phyloP scores from a whole-genome alignment of 1,139 yeast species.

The Yamadazyma dushanensis region DNA sequence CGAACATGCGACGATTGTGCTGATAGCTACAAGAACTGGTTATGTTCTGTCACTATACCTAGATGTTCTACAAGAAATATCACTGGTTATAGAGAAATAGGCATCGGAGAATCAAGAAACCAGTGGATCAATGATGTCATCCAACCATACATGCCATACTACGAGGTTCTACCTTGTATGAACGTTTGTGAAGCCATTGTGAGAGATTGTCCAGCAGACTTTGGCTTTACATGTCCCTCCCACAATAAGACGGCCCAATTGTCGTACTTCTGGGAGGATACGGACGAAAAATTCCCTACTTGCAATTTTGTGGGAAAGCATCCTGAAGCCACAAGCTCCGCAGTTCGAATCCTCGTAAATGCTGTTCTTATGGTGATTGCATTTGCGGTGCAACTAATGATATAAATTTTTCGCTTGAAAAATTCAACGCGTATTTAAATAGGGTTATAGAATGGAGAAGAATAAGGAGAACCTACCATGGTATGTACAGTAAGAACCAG shows the following conservation, averaged over 20 bases:
- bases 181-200: constrained; percentile 78
- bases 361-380: constrained; percentile 7
- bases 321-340: constrained; percentile 6
- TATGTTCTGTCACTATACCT: constrained; percentile 89
- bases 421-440: not conserved
- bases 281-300: constrained; percentile 28
- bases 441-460: constrained; percentile 8
- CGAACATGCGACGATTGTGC: constrained; percentile 73
- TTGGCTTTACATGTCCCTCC: constrained; percentile 74
- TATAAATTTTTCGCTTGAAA: not conserved
- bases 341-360: constrained; percentile 1
- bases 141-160: constrained; percentile 61
- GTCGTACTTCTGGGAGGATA: constrained; percentile 47
- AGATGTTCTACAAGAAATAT: constrained; percentile 62
- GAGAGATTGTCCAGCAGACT: constrained; percentile 77
- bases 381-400: constrained; percentile 2
- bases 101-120: constrained; percentile 59
- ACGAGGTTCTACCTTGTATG: constrained; percentile 83
- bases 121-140: constrained; percentile 55
- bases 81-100: constrained; percentile 49
- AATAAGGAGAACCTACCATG: constrained; percentile 38
- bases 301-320: constrained; percentile 52
- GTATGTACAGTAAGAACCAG: constrained; percentile 27
- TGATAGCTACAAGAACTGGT: constrained; percentile 76
- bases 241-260: constrained; percentile 31